Evolutionary conservation across 2,329 filamentous ascomycete genomes (phyloP).

Genomic region (Metarhizium anisopliae): DNA sequence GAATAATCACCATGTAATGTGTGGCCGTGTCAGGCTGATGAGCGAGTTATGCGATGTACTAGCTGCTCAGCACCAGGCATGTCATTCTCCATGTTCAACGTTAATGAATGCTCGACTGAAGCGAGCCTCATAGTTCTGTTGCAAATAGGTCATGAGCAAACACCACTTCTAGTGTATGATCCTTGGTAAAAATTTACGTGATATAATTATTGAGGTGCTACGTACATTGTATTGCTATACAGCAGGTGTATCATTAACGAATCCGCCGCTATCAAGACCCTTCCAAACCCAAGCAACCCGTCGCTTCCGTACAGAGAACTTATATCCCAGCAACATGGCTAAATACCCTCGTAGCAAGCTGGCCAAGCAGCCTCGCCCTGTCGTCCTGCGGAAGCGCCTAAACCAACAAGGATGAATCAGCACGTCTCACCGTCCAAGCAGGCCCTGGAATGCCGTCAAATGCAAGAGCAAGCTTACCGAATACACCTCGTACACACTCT

Average conservation of each 20-base stretch:
- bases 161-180: neutral
- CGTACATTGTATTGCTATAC: neutral
- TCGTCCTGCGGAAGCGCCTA: conserved; percentile 79
- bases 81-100: neutral
- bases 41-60: neutral
- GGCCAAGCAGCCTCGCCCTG: conserved; percentile 69
- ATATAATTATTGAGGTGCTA: neutral
- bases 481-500: conserved; percentile 91
- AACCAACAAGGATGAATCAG: neutral
- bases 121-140: neutral
- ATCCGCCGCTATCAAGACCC: neutral
- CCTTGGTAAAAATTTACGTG: neutral
- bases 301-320: too few relatives aligned
- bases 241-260: neutral
- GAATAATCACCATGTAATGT: neutral
- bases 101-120: neutral
- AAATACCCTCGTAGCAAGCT: conserved; percentile 80
- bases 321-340: conserved; percentile 58
- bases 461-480: conserved; percentile 31
- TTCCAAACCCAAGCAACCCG: neutral
- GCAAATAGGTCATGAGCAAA: neutral
- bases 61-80: neutral
- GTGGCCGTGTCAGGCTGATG: neutral
- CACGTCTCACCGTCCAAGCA: neutral
- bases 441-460: neutral